Evolutionary conservation across 495 filamentous ascomycete species (phyloP).

Genomic region (Evernia prunastri): DNA sequence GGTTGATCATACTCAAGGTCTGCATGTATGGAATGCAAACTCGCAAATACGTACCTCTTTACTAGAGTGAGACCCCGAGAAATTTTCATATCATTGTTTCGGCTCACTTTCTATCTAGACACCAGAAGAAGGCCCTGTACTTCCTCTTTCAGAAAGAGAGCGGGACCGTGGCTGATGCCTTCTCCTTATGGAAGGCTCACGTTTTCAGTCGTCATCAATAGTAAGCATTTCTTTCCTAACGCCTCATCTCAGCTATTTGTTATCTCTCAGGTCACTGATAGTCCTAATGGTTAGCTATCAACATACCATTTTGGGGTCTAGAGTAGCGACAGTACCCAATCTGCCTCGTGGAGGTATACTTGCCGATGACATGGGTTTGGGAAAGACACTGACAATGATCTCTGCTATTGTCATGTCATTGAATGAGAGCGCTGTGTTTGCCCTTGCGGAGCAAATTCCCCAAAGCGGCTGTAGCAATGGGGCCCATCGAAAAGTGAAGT

Average conservation of each 20-base stretch:
- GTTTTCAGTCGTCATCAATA: neutral
- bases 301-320: neutral
- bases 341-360: constrained; percentile 17
- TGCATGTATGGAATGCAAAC: neutral
- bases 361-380: constrained; percentile 31
- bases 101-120: neutral
- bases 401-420: constrained; percentile 17
- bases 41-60: neutral
- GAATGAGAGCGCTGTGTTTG: neutral
- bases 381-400: constrained; percentile 27
- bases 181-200: neutral
- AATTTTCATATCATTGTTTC: too few relatives aligned
- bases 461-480: neutral
- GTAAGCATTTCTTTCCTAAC: too few relatives aligned
- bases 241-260: too few relatives aligned
- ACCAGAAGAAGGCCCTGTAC: neutral
- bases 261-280: too few relatives aligned
- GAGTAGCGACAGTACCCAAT: neutral
- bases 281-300: neutral
- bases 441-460: neutral
- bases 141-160: neutral
- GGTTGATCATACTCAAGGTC: neutral
- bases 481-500: neutral
- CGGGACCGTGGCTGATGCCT: neutral
- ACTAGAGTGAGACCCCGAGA: too few relatives aligned